Base-by-base conservation (phyloP, 768 basidiomycete species). In the Russula sp. region DNA sequence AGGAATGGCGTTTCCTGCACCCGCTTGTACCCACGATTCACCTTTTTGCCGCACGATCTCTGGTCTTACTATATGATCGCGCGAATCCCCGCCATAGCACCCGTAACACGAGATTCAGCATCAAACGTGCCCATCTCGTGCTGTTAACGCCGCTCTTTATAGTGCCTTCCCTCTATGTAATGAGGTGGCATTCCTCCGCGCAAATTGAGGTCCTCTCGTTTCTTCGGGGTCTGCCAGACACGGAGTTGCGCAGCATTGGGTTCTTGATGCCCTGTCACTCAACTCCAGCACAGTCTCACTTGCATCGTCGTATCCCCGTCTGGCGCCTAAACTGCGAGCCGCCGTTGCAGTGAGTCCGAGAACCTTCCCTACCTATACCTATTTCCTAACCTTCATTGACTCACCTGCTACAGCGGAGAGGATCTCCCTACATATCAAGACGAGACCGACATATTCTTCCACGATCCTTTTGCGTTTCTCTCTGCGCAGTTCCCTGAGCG, bases 251-350 rank as follows among this genome's bases (percentile, higher is more conserved):
- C 5, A 77, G 80, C 20, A 74, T 96, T n/a, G n/a, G n/a, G n/a
- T n/a, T n/a, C n/a, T n/a, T n/a, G n/a, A n/a, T n/a, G n/a, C n/a
- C n/a, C n/a, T n/a, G n/a, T n/a, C n/a, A n/a, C n/a, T n/a, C n/a
- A n/a, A n/a, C n/a, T n/a, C n/a, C n/a, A n/a, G n/a, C 22, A 93
- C 90, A 1, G 69, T 85, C 93, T 2, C 87, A 93, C 72, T 71
- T 98, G 8, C 97, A 98, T 71, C 77, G 83, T 20, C 74, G 76
- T 29, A 78, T 92, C 9, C 83, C 81, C 25, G 70, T 87, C 68
- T 98, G 95, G 93, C 83, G 89, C 22, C 71, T 99, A 25, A 88
- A 90, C 6, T 99, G 97, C 69, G 96, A 98, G 70, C 97, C 97
- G 2, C 96, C 96, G 0, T 72, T 96, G 1, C 73, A 80, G 93